Evolutionary conservation across 192 early-diverging fungal genomes (phyloP), one percentile per base, ranked within the genome.

Genomic region (Backusella liffmaniae): DNA sequence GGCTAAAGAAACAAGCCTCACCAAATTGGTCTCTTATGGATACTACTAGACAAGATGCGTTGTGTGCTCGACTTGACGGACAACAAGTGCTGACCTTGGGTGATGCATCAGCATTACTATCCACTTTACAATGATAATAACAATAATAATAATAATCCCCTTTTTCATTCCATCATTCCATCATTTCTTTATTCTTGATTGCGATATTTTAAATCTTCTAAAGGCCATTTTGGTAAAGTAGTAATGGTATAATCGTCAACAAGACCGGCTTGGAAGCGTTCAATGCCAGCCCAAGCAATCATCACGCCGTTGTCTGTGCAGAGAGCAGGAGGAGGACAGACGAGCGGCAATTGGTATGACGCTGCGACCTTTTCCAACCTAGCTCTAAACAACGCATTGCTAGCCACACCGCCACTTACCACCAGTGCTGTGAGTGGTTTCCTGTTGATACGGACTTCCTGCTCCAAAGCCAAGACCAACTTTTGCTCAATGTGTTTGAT

Each of bases 291-390:
- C 93, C 93, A 95, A 3, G 93, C 93, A 81, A 95, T 88, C 93
- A 95, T 95, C 32, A 91, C 92, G 39, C 91, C 93, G 81, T 95
- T 95, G 78, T 95, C 93, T 4, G 93, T 91, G 76, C 93, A 95
- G 69, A 93, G 79, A 6, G 87, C 79, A 13, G 93, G 92, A n/a
- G 92, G 91, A 39, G 93, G 93, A 66, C 89, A 92, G 36, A 90
- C 85, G n/a, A 93, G 82, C 72, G 78, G 84, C 18, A 93, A 51
- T 42, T 78, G 51, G 49, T 86, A 77, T n/a, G 36, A 30, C 1
- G 23, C 76, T 26, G 89, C 90, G 37, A 88, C 68, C 8, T n/a
- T 39, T 66, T 77, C 73, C 44, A 89, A 66, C 73, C 78, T 76
- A 42, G 77, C 65, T 59, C 93, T 86, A 67, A 94, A 82, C 0